Conservation (phyloP, 1,284 basidiomycete genomes). For the Xerocomus minutiporus region DNA sequence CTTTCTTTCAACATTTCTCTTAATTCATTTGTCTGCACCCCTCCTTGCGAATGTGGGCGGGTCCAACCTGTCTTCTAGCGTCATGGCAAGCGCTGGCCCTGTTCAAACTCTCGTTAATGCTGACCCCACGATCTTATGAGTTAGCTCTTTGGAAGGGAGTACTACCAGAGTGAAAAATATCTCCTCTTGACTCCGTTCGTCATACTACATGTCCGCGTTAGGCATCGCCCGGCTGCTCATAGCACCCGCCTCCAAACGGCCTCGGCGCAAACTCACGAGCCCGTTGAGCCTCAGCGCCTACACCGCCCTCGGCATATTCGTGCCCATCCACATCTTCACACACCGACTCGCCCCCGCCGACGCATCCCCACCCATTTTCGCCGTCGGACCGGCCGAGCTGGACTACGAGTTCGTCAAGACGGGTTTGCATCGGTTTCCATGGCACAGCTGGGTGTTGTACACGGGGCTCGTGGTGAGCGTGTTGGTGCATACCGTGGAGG, state of each 20-base stretch:
- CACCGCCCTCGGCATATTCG: slow-evolving; percentile 44
- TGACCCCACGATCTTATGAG: background rate
- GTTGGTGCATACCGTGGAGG: slow-evolving; percentile 56
- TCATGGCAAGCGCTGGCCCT: slow-evolving; percentile 47
- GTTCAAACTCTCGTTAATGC: background rate
- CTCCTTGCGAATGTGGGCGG: slow-evolving; percentile 63
- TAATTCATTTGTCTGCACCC: slow-evolving; percentile 69
- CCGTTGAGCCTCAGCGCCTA: slow-evolving; percentile 56
- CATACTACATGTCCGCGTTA: slow-evolving; percentile 40
- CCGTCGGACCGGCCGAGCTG: slow-evolving; percentile 65
- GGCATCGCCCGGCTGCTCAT: slow-evolving; percentile 49
- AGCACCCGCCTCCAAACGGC: slow-evolving; percentile 16
- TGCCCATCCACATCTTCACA: slow-evolving; percentile 60
- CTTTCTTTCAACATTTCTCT: slow-evolving; percentile 57
- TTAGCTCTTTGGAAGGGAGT: slow-evolving; percentile 70
- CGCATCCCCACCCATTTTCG: slow-evolving; percentile 43
- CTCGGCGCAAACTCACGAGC: slow-evolving; percentile 40
- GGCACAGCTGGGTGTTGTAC: slow-evolving; percentile 57
- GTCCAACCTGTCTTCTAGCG: slow-evolving; percentile 56
- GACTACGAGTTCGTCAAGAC: slow-evolving; percentile 74
- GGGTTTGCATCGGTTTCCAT: slow-evolving; percentile 56
- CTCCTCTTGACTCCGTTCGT: slow-evolving; percentile 58
- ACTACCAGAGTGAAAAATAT: slow-evolving; percentile 71
- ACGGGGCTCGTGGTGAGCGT: slow-evolving; percentile 49
- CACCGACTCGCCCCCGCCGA: slow-evolving; percentile 50